A percentile compares a stretch with the other conserved stretches of the same genome.
Conservation (phyloP, 805 yeast species). For the Cyberlindnera japonica region DNA sequence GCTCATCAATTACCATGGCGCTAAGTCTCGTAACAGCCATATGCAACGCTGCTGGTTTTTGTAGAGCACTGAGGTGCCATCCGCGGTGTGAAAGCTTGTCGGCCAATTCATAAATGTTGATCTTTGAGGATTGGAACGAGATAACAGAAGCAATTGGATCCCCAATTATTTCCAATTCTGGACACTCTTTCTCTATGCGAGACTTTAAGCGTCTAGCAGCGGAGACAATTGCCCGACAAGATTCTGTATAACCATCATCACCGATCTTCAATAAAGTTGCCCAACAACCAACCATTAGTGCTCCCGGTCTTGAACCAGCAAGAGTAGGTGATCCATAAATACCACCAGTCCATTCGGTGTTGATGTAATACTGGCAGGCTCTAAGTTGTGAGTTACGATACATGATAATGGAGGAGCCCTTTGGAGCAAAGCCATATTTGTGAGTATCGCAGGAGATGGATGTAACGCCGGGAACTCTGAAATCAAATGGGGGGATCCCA, state of each 20-base stretch:
- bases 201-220: slow-evolving; percentile 58
- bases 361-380: slow-evolving; percentile 77
- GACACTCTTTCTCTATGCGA: slow-evolving; percentile 43
- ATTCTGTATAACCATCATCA: slow-evolving; percentile 69
- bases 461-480: slow-evolving; percentile 87
- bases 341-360: slow-evolving; percentile 90
- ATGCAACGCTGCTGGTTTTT: slow-evolving; percentile 88
- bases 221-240: slow-evolving; percentile 62
- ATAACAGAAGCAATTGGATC: slow-evolving; percentile 84
- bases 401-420: slow-evolving; percentile 92
- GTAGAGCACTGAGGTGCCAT: slow-evolving; percentile 89
- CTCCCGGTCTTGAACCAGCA: slow-evolving; percentile 97
- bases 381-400: slow-evolving; percentile 69
- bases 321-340: slow-evolving; percentile 93
- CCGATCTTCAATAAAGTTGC: slow-evolving; percentile 85
- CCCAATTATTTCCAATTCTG: slow-evolving; percentile 69
- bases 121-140: slow-evolving; percentile 58
- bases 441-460: slow-evolving; percentile 99
- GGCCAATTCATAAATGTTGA: slow-evolving; percentile 76
- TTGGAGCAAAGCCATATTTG: slow-evolving; percentile 97
- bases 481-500: slow-evolving; percentile 60
- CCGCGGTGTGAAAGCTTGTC: slow-evolving; percentile 65
- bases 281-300: slow-evolving; percentile 98
- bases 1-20: slow-evolving; percentile 54
- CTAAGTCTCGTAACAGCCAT: slow-evolving; percentile 81